These are phyloP conservation scores for Didymella pinodella DNA, from an alignment of 2,329 filamentous ascomycete genomes.

Conservation along the genomic window DNA sequence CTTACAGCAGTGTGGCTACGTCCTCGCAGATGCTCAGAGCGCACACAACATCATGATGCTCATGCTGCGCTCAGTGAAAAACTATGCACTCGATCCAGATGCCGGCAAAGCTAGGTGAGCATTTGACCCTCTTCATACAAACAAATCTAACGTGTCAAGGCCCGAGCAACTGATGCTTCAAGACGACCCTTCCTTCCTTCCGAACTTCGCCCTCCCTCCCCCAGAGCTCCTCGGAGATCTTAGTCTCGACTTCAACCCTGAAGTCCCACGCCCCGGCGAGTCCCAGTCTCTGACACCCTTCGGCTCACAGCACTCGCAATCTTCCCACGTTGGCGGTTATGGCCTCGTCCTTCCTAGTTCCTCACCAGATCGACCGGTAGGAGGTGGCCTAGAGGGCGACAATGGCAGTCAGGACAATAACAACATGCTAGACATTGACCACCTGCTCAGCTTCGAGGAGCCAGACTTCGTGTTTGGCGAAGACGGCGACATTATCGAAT, in stretches of 20 bases:
- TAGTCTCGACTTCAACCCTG: slow-evolving; percentile 47
- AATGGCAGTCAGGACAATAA: slow-evolving; percentile 48
- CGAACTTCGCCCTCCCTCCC: slow-evolving; percentile 68
- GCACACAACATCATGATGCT: slow-evolving; percentile 76
- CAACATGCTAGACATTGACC: slow-evolving; percentile 49
- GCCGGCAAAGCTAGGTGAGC: slow-evolving; percentile 76
- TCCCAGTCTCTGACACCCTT: slow-evolving; percentile 52
- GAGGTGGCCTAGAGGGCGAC: slow-evolving; percentile 54
- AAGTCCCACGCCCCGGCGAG: slow-evolving; percentile 45
- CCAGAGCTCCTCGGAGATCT: slow-evolving; percentile 62
- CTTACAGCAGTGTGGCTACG: slow-evolving; percentile 84
- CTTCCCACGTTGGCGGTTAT: slow-evolving; percentile 30
- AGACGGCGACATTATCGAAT: slow-evolving; percentile 66
- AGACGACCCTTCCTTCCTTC: slow-evolving; percentile 84
- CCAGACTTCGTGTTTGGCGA: slow-evolving; percentile 68
- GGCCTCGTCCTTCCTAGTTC: slow-evolving; percentile 59
- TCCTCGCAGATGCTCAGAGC: slow-evolving; percentile 80
- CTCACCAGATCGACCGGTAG: slow-evolving; percentile 52
- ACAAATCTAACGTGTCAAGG: slow-evolving; percentile 56
- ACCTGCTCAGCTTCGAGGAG: slow-evolving; percentile 55
- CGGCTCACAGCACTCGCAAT: slow-evolving; percentile 37
- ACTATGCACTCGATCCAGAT: slow-evolving; percentile 71
- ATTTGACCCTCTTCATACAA: not conserved
- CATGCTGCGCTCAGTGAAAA: slow-evolving; percentile 66
- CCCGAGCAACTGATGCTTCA: slow-evolving; percentile 77